phyloP scores from a whole-genome alignment of 176 grass and related monocot species.

The Rhynchospora breviuscula region DNA sequence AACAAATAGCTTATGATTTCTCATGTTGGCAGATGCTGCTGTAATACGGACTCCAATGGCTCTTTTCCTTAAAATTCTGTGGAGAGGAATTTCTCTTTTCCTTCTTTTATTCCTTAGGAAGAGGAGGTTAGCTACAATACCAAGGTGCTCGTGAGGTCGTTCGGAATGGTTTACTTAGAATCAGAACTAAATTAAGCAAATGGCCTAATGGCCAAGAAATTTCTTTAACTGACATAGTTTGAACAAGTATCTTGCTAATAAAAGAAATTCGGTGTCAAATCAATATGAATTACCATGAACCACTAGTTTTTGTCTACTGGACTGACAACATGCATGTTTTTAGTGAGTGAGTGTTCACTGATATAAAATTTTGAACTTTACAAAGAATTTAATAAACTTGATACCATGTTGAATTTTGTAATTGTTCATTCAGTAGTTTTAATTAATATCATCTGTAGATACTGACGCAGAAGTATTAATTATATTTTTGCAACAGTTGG shows the following conservation, averaged over 20 bases:
- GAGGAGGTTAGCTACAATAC: slow-evolving; percentile 10
- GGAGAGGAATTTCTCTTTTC: not conserved
- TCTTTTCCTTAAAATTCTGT: not conserved
- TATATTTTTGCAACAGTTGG: no score
- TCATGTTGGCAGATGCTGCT: not conserved
- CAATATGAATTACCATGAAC: not conserved
- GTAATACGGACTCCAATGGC: not conserved
- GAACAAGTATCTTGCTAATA: slow-evolving; percentile 15
- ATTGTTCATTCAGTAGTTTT: no score
- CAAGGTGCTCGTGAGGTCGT: not conserved
- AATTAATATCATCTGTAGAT: no score
- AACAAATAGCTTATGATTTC: not conserved
- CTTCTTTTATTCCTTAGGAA: not conserved
- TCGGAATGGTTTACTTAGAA: not conserved
- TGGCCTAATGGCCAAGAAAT: not conserved
- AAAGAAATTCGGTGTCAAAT: slow-evolving; percentile 13
- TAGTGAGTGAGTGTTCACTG: no score
- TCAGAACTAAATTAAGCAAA: slow-evolving; percentile 10
- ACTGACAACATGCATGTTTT: not conserved
- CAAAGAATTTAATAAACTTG: no score
- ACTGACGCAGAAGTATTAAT: no score
- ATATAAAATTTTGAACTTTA: no score
- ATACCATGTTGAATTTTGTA: no score
- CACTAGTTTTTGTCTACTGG: not conserved
- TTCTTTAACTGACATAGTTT: slow-evolving; percentile 5